Conservation (phyloP, 805 yeast genomes). For the Lipomyces yamadae region DNA sequence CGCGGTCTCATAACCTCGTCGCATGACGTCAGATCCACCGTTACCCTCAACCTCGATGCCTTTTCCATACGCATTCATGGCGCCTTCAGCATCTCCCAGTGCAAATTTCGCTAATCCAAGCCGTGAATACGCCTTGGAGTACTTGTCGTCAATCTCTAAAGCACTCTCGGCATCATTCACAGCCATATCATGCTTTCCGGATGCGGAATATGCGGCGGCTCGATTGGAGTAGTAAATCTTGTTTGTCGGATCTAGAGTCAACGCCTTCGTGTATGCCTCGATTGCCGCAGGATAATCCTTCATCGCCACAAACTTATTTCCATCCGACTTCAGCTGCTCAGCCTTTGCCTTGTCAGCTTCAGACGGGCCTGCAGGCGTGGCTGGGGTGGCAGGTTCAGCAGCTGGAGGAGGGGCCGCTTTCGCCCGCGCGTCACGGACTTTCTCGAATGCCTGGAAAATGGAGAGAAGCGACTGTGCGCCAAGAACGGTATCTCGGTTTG, state of each 20-base stretch:
- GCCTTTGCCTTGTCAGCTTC: slow-evolving; percentile 69
- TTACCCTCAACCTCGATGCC: slow-evolving; percentile 90
- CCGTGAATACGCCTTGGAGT: slow-evolving; percentile 93
- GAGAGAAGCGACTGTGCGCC: slow-evolving; percentile 54
- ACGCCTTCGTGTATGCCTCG: slow-evolving; percentile 78
- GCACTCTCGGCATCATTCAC: slow-evolving; percentile 84
- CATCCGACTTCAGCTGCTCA: slow-evolving; percentile 82
- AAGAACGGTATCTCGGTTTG: slow-evolving; percentile 43
- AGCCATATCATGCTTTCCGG: slow-evolving; percentile 74
- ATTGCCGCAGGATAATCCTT: slow-evolving; percentile 74
- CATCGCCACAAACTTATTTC: slow-evolving; percentile 86
- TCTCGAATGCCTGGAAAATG: slow-evolving; percentile 55
- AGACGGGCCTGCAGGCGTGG: slow-evolving; percentile 38
- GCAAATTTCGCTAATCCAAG: slow-evolving; percentile 93
- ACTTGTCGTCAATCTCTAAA: slow-evolving; percentile 72
- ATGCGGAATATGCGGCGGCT: slow-evolving; percentile 93
- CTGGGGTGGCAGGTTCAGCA: slow-evolving; percentile 36
- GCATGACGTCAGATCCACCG: slow-evolving; percentile 84
- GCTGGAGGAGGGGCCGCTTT: slow-evolving; percentile 33
- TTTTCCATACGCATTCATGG: slow-evolving; percentile 85
- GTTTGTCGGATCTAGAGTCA: slow-evolving; percentile 68
- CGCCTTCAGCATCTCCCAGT: slow-evolving; percentile 87
- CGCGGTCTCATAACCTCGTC: slow-evolving; percentile 91
- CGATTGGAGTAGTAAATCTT: slow-evolving; percentile 90
- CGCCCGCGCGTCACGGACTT: slow-evolving; percentile 33